Evolutionary conservation across 345 rosid genomes (phyloP).

Genomic region (Abelmoschus esculentus): DNA sequence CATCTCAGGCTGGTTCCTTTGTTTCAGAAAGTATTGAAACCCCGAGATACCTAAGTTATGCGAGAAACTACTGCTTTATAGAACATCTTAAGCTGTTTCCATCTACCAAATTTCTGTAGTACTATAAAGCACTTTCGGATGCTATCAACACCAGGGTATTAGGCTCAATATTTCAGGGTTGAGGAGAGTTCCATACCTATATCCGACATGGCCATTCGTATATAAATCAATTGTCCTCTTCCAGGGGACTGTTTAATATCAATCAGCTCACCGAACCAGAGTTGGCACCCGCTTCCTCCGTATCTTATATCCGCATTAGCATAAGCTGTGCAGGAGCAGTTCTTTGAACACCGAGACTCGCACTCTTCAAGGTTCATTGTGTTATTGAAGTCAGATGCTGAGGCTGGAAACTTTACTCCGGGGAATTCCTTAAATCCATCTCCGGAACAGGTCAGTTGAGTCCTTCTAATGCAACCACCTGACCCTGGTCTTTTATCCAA

Average conservation of each 20-base stretch:
- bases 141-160: background rate
- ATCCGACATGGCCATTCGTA: conserved; percentile 26
- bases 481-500: conserved; percentile 33
- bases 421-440: conserved; percentile 27
- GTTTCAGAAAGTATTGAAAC: background rate
- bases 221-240: conserved; percentile 20
- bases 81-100: background rate
- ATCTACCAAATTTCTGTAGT: background rate
- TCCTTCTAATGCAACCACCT: conserved; percentile 37
- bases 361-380: conserved; percentile 30
- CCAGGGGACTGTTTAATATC: conserved; percentile 26
- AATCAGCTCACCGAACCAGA: conserved; percentile 30
- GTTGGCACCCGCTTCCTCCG: conserved; percentile 39
- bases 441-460: conserved; percentile 17
- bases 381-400: conserved; percentile 15
- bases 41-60: background rate
- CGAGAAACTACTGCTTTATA: background rate
- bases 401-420: conserved; percentile 40
- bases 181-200: conserved; percentile 1
- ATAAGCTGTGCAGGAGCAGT: conserved; percentile 54
- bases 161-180: background rate
- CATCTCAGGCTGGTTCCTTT: background rate
- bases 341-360: conserved; percentile 21
- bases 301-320: conserved; percentile 24
- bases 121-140: background rate